phyloP scores from a whole-genome alignment of 2,329 filamentous ascomycete species.

The Penicillium concentricum region DNA sequence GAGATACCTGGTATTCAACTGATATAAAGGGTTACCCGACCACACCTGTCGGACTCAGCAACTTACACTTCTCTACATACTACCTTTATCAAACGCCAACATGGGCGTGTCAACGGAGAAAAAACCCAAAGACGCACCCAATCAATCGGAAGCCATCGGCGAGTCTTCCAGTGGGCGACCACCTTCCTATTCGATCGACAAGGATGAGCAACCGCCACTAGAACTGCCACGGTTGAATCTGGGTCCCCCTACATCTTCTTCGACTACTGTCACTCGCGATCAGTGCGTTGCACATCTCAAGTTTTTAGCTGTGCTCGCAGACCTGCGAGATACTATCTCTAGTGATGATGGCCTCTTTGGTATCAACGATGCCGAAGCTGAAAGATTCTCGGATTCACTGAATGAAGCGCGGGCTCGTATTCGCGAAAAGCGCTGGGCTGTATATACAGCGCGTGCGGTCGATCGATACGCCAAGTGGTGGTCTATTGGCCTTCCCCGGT shows the following conservation, averaged over 20 bases:
- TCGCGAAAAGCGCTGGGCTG: conserved; percentile 68
- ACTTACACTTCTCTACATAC: neutral
- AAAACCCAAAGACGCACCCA: conserved; percentile 10
- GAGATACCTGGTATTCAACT: neutral
- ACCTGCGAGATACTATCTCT: conserved; percentile 65
- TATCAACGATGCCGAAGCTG: conserved; percentile 53
- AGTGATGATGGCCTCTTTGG: conserved; percentile 67
- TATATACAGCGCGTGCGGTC: conserved; percentile 67
- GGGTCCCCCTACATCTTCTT: neutral
- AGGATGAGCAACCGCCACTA: conserved; percentile 9
- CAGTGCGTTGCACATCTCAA: conserved; percentile 73
- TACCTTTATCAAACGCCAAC: neutral
- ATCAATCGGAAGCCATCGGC: neutral
- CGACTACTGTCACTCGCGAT: conserved; percentile 42
- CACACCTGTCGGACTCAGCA: neutral
- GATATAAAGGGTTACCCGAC: neutral
- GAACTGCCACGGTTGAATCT: conserved; percentile 30
- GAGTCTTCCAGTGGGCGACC: conserved; percentile 13
- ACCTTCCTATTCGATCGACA: conserved; percentile 26
- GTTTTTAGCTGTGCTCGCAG: conserved; percentile 66
- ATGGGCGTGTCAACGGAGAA: conserved; percentile 16
- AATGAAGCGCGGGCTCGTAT: conserved; percentile 52
- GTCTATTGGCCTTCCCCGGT: conserved; percentile 16
- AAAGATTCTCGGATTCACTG: conserved; percentile 35
- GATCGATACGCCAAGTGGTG: conserved; percentile 66